Evolutionary conservation across 2,329 filamentous ascomycete genomes (phyloP).

Genomic region (Torrubiella hemipterigena): DNA sequence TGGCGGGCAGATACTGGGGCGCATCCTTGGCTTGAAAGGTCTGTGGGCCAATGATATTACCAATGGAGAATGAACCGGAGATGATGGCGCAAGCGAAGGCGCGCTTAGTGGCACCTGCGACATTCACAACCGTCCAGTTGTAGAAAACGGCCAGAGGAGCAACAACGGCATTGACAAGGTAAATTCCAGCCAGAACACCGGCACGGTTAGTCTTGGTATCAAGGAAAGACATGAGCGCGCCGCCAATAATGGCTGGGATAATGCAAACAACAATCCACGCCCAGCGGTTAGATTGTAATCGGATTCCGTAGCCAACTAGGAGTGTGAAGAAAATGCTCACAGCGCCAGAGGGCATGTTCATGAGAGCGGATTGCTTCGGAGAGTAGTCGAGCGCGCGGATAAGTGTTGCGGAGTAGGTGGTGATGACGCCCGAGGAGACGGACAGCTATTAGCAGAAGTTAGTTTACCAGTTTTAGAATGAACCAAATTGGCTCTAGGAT

Average conservation of each 20-base stretch:
- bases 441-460: constrained; percentile 21
- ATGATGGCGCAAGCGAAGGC: constrained; percentile 5
- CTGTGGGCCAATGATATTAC: constrained; percentile 24
- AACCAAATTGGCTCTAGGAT: background rate
- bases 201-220: constrained; percentile 29
- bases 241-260: constrained; percentile 35
- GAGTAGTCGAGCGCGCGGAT: constrained; percentile 34
- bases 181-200: constrained; percentile 35
- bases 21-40: constrained; percentile 21
- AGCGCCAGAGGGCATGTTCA: constrained; percentile 42
- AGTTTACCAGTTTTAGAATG: background rate
- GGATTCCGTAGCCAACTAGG: constrained; percentile 33
- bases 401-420: constrained; percentile 41
- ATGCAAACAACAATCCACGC: constrained; percentile 36
- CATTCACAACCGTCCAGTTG: constrained; percentile 36
- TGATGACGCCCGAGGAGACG: constrained; percentile 40
- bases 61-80: constrained; percentile 16
- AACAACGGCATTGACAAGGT: constrained; percentile 37
- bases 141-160: constrained; percentile 33
- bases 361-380: constrained; percentile 32
- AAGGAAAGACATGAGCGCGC: constrained; percentile 40
- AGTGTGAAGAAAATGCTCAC: constrained; percentile 41
- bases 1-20: constrained; percentile 22
- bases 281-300: constrained; percentile 34
- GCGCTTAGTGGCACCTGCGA: constrained; percentile 15